Percentiles rank a stretch among this genome's conserved stretches.
These are phyloP conservation scores for Oryza nivara DNA, from an alignment of 176 grass and related monocot genomes.

Conservation along the genomic window DNA sequence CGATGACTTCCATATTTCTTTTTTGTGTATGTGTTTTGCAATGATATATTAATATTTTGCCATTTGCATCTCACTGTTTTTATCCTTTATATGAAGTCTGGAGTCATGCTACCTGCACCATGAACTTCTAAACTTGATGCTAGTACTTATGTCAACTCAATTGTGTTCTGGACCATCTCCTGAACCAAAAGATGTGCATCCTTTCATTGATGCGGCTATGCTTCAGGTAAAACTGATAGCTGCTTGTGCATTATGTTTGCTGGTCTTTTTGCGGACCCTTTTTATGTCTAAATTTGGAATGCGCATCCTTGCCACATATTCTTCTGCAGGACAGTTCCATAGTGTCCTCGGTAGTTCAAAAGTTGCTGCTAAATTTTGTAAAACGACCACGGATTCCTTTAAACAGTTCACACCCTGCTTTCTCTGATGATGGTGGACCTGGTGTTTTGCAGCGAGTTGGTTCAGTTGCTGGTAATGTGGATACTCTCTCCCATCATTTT, in stretches of 20 bases:
- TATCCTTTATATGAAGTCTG: constrained; percentile 62
- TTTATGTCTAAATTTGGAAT: constrained; percentile 43
- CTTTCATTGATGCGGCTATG: constrained; percentile 96
- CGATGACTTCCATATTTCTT: constrained; percentile 29
- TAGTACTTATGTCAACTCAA: constrained; percentile 98
- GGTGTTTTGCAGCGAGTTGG: constrained; percentile 94
- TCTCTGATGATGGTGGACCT: constrained; percentile 69
- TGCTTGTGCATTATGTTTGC: constrained; percentile 30
- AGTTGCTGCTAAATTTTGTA: constrained; percentile 88
- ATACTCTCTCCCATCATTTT: constrained; percentile 20
- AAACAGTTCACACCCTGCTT: constrained; percentile 66
- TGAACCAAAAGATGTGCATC: constrained; percentile 91
- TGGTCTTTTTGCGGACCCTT: neutral
- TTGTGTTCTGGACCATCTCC: constrained; percentile 96
- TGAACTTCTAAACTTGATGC: constrained; percentile 92
- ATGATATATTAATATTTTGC: neutral
- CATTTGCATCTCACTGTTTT: constrained; percentile 47
- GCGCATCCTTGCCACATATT: constrained; percentile 40
- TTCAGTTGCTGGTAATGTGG: constrained; percentile 87
- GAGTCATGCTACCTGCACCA: constrained; percentile 89
- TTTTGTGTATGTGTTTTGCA: neutral
- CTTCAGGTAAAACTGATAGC: constrained; percentile 69
- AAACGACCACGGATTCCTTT: constrained; percentile 64
- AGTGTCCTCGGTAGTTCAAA: constrained; percentile 68
- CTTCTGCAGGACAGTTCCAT: constrained; percentile 70